Evolutionary conservation across 176 grass and related monocot genomes (phyloP).

Genomic region (Thinopyrum elongatum): DNA sequence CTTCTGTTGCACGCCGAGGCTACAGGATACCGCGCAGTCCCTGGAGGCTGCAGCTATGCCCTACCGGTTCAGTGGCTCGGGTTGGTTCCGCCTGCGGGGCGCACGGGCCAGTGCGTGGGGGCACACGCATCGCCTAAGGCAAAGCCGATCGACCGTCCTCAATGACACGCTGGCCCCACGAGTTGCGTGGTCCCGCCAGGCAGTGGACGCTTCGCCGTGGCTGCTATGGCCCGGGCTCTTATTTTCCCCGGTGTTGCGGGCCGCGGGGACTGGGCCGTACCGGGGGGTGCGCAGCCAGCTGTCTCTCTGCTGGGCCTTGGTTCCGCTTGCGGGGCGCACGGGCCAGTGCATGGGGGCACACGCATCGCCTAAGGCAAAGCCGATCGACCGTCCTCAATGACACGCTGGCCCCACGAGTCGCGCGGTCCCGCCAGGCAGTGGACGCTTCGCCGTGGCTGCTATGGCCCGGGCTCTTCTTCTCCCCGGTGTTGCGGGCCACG

Average conservation of each 20-base stretch:
- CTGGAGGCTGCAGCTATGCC: not conserved
- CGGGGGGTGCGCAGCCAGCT: too few species aligned
- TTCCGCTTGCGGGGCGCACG: slow-evolving; percentile 13
- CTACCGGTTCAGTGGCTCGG: slow-evolving; percentile 3
- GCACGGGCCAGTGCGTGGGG: slow-evolving; percentile 38
- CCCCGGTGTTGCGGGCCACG: not conserved
- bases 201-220: not conserved
- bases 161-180: not conserved
- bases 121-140: too few species aligned
- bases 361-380: too few species aligned
- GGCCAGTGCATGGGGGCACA: slow-evolving; percentile 20
- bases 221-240: not conserved
- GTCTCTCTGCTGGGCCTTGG: slow-evolving; percentile 13
- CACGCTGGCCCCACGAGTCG: not conserved
- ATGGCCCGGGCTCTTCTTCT: not conserved
- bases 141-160: too few species aligned
- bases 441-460: rapidly evolving
- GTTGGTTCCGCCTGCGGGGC: slow-evolving; percentile 2
- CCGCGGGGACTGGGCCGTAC: not conserved
- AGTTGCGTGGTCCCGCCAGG: rapidly evolving
- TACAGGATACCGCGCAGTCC: not conserved
- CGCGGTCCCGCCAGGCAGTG: not conserved
- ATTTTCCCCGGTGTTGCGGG: not conserved
- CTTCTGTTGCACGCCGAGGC: not conserved
- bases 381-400: not conserved